phyloP scores from a whole-genome alignment of 768 basidiomycete species.

The Mycena galericulata region DNA sequence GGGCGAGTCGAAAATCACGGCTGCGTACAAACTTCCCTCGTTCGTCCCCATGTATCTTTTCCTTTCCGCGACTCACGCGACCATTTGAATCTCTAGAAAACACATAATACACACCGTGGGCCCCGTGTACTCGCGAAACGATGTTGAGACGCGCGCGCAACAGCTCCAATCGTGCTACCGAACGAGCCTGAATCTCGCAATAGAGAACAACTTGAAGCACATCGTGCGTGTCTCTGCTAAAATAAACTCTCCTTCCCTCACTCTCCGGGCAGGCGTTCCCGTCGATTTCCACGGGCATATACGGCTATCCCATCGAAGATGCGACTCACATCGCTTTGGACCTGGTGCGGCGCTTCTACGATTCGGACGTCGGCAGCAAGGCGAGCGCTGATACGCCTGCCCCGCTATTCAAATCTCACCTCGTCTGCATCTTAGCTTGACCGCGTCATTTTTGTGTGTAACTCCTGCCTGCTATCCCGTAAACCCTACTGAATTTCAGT shows the following conservation, averaged over 20 bases:
- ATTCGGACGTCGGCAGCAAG: constrained; percentile 62
- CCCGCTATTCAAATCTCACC: background rate
- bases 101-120: constrained; percentile 88
- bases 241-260: background rate
- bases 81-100: constrained; percentile 57
- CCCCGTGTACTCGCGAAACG: constrained; percentile 66
- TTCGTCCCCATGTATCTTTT: constrained; percentile 49
- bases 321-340: constrained; percentile 80
- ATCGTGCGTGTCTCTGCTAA: constrained; percentile 60
- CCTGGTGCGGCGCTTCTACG: constrained; percentile 67
- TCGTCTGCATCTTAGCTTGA: constrained; percentile 60
- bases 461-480: background rate
- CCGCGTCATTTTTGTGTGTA: constrained; percentile 69
- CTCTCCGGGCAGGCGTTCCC: constrained; percentile 73
- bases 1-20: constrained; percentile 84
- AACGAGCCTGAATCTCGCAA: constrained; percentile 71
- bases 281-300: constrained; percentile 83
- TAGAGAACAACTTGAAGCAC: constrained; percentile 68
- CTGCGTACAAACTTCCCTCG: constrained; percentile 82
- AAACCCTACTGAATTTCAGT: background rate
- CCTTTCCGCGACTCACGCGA: background rate
- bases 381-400: constrained; percentile 46
- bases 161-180: constrained; percentile 78
- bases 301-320: constrained; percentile 79
- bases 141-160: constrained; percentile 57